phyloP scores from a whole-genome alignment of 2,329 filamentous ascomycete genomes.

The Exophiala xenobiotica region DNA sequence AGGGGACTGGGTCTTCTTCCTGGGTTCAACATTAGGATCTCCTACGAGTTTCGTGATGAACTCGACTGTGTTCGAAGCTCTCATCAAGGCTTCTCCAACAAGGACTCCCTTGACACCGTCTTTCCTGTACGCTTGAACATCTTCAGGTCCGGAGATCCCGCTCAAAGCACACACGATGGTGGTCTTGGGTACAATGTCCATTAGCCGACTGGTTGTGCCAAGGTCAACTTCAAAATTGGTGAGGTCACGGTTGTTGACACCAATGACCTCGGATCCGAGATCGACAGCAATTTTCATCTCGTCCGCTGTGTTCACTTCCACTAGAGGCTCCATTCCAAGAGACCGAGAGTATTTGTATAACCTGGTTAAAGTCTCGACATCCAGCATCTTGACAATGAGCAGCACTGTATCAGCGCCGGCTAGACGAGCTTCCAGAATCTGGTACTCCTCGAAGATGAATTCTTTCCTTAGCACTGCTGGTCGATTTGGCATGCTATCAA shows the following conservation, averaged over 20 bases:
- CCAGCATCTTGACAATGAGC: conserved; percentile 97
- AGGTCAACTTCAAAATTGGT: conserved; percentile 97
- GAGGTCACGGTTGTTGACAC: conserved; percentile 95
- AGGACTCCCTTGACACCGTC: conserved; percentile 91
- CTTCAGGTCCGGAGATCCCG: conserved; percentile 84
- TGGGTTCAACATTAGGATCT: conserved; percentile 34
- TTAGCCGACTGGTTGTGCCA: conserved; percentile 82
- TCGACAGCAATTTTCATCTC: conserved; percentile 88
- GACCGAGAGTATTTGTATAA: conserved; percentile 87
- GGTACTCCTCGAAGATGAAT: conserved; percentile 97
- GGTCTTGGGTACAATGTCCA: conserved; percentile 78
- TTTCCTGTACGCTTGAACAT: conserved; percentile 82
- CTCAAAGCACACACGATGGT: conserved; percentile 92
- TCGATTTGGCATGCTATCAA: conserved; percentile 88
- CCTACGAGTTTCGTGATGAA: conserved; percentile 87
- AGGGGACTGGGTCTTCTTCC: conserved; percentile 39
- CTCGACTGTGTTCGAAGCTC: conserved; percentile 72
- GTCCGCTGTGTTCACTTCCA: conserved; percentile 91
- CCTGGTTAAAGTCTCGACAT: conserved; percentile 67
- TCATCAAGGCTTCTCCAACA: conserved; percentile 95
- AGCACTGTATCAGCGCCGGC: conserved; percentile 93
- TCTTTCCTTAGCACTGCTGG: conserved; percentile 93
- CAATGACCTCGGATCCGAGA: conserved; percentile 85
- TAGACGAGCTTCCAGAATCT: conserved; percentile 89
- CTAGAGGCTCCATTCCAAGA: conserved; percentile 93